These are phyloP conservation scores for Schoenoplectus triqueter DNA, from an alignment of 202 grass and related monocot species.

Conservation along the genomic window DNA sequence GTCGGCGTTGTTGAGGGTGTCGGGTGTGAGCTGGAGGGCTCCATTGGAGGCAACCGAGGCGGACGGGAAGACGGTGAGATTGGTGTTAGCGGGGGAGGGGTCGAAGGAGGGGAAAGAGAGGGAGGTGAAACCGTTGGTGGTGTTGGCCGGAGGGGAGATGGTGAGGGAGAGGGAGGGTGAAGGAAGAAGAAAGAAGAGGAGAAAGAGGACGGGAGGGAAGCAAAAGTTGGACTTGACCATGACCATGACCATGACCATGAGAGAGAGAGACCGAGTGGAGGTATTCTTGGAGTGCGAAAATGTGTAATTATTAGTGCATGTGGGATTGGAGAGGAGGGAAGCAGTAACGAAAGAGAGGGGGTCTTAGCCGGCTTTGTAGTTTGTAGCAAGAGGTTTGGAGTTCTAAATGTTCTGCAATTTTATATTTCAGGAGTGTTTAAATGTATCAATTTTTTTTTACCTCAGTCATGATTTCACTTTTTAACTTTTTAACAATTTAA, in stretches of 20 bases:
- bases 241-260: background rate
- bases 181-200: conserved; percentile 17
- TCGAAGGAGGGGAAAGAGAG: conserved; percentile 59
- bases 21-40: conserved; percentile 77
- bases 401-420: too few relatives aligned
- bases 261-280: background rate
- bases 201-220: conserved; percentile 38
- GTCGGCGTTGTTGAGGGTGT: background rate
- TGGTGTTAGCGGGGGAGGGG: background rate
- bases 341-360: background rate
- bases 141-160: conserved; percentile 17
- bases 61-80: conserved; percentile 21
- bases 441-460: too few relatives aligned
- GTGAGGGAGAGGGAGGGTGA: conserved; percentile 29
- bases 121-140: conserved; percentile 18
- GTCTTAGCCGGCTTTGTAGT: background rate
- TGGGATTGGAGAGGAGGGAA: background rate
- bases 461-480: too few relatives aligned
- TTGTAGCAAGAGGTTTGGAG: background rate
- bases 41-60: background rate
- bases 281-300: conserved; percentile 10
- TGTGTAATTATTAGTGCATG: background rate
- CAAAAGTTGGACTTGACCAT: background rate
- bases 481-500: too few relatives aligned
- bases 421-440: too few relatives aligned